A percentile compares a stretch with the other conserved stretches of the same genome.
phyloP scores from a whole-genome alignment of 2,329 filamentous ascomycete genomes.

The Fusarium humuli region DNA sequence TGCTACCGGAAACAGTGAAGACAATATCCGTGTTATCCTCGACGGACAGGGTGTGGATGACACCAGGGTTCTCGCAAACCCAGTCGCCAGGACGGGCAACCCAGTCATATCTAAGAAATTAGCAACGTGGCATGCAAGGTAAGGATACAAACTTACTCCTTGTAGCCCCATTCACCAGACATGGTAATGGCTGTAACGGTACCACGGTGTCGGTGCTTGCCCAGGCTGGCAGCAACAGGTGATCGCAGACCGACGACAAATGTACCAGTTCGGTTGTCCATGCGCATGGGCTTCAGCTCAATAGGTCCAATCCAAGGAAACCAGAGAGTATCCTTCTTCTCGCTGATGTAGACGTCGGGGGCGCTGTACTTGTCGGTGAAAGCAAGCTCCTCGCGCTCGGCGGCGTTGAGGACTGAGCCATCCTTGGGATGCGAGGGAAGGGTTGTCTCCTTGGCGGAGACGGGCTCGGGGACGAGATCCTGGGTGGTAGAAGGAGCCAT shows the following conservation, averaged over 20 bases:
- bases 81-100: conserved; percentile 42
- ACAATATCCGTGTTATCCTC: conserved; percentile 42
- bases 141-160: conserved; percentile 20
- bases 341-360: conserved; percentile 43
- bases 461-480: conserved; percentile 23
- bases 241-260: conserved; percentile 36
- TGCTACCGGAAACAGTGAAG: conserved; percentile 43
- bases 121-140: background rate
- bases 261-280: conserved; percentile 36
- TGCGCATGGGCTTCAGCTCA: conserved; percentile 34
- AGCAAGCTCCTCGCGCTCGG: conserved; percentile 31
- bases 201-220: conserved; percentile 36
- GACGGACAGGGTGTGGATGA: conserved; percentile 42
- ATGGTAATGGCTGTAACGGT: conserved; percentile 39
- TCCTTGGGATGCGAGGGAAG: conserved; percentile 23
- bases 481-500: conserved; percentile 30
- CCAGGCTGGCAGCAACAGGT: conserved; percentile 29
- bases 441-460: conserved; percentile 13
- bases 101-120: conserved; percentile 42
- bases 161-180: conserved; percentile 43
- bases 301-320: conserved; percentile 40
- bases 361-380: conserved; percentile 46
- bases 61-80: conserved; percentile 43
- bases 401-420: conserved; percentile 16
- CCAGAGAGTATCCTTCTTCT: conserved; percentile 38